Conservation (phyloP, 1,284 basidiomycete species). For the Bondarzewia mesenterica region DNA sequence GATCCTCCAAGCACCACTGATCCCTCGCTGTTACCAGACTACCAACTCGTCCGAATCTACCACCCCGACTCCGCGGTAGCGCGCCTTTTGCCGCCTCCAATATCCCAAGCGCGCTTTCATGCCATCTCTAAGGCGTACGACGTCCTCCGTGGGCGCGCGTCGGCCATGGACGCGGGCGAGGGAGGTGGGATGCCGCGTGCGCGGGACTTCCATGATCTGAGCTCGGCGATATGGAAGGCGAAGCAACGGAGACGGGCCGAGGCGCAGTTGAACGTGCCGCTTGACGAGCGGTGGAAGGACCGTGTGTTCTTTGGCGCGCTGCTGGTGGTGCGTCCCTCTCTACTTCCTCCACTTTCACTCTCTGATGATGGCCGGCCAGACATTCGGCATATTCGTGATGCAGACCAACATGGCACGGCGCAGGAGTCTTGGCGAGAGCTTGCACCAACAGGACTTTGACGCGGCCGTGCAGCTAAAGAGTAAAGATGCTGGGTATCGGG, state of each 20-base stretch:
- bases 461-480: too few relatives aligned
- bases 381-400: constrained; percentile 7
- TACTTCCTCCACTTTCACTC: not conserved
- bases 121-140: constrained; percentile 56
- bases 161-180: constrained; percentile 8
- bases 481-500: too few relatives aligned
- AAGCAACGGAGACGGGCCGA: constrained; percentile 26
- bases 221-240: constrained; percentile 29
- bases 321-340: constrained; percentile 32
- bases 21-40: constrained; percentile 35
- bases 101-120: constrained; percentile 52
- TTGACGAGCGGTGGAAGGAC: constrained; percentile 51
- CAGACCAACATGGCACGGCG: constrained; percentile 5
- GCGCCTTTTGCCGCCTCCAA: constrained; percentile 33
- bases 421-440: not conserved
- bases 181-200: constrained; percentile 15
- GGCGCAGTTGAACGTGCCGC: constrained; percentile 26
- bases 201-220: constrained; percentile 25
- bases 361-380: constrained; percentile 4
- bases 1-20: not conserved
- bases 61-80: constrained; percentile 59
- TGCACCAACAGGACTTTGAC: not conserved
- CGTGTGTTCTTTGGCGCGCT: constrained; percentile 39
- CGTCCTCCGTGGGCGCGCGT: constrained; percentile 34
- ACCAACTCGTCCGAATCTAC: constrained; percentile 61